phyloP scores from a whole-genome alignment of 345 rosid genomes.

The Chamaenerion angustifolium region DNA sequence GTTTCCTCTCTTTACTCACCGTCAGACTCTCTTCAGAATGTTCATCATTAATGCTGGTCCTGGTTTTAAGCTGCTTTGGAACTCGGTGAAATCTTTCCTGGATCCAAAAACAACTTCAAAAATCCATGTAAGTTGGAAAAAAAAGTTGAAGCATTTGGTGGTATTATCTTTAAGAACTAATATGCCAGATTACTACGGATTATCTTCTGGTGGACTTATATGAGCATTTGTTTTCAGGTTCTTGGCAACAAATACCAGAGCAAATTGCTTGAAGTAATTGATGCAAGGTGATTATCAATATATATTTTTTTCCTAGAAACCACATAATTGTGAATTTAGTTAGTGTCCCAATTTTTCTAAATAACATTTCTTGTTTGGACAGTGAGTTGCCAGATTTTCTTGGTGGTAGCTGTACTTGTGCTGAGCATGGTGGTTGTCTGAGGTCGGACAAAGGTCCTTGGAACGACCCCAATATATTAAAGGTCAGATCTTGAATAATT shows the following conservation, averaged over 20 bases:
- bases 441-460: constrained; percentile 95
- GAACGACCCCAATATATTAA: constrained; percentile 75
- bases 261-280: constrained; percentile 83
- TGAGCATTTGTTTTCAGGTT: constrained; percentile 30
- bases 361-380: constrained; percentile 7
- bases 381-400: constrained; percentile 92
- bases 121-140: constrained; percentile 48
- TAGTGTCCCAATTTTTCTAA: not conserved
- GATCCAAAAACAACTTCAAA: constrained; percentile 86
- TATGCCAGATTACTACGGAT: not conserved
- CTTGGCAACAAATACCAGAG: constrained; percentile 74
- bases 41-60: constrained; percentile 81
- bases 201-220: constrained; percentile 1
- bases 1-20: not conserved
- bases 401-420: constrained; percentile 83
- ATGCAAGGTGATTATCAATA: constrained; percentile 46
- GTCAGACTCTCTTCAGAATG: constrained; percentile 85
- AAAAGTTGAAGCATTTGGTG: not conserved
- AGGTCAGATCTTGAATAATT: constrained; percentile 16
- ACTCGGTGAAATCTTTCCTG: constrained; percentile 57
- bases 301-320: not conserved
- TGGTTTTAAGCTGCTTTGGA: constrained; percentile 73
- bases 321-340: not conserved
- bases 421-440: constrained; percentile 80
- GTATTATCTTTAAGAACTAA: not conserved